Base-by-base conservation (phyloP, 257 asterid species). In the Paulownia fortunei region DNA sequence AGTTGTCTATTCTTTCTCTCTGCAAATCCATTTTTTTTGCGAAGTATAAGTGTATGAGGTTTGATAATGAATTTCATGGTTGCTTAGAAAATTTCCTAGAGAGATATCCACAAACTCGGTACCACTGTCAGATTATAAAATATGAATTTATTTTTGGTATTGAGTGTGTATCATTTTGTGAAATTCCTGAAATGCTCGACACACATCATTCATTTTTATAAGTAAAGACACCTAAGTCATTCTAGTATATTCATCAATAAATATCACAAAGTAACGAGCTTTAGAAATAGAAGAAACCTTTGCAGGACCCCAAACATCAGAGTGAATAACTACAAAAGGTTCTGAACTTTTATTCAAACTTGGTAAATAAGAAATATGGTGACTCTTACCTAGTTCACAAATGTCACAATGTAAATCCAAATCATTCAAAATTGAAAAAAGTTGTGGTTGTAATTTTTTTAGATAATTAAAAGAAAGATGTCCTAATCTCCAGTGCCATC, bases 271-370 rank as follows among this genome's bases (percentile, higher is more conserved):
- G n/a, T n/a, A n/a, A n/a, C n/a, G n/a, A n/a, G n/a, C n/a, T n/a
- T n/a, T n/a, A n/a, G n/a, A n/a, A n/a, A n/a, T n/a, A n/a, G n/a
- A n/a, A n/a, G n/a, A n/a, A n/a, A n/a, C n/a, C n/a, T n/a, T n/a
- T n/a, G n/a, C n/a, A n/a, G n/a, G n/a, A n/a, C n/a, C n/a, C n/a
- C n/a, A n/a, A n/a, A 58, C 44, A 21, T 69, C 65, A 12, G 59
- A 59, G 32, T 52, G 47, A 4, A 68, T 61, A 10, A 71, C 72
- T 8, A 0, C 12, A 34, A 78, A 78, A 26, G 74, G 78, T 15
- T 47, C 42, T 5, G 64, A 58, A 61, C 78, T n/a, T 78, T 78
- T 71, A 78, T 71, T 78, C 18, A 61, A 58, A 71, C 66, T 71
- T 21, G 61, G 49, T 4, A n/a, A 69, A 70, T 56, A 78, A 1